Conservation (phyloP, 148 eudicot species). For the Chenopodium suecicum region DNA sequence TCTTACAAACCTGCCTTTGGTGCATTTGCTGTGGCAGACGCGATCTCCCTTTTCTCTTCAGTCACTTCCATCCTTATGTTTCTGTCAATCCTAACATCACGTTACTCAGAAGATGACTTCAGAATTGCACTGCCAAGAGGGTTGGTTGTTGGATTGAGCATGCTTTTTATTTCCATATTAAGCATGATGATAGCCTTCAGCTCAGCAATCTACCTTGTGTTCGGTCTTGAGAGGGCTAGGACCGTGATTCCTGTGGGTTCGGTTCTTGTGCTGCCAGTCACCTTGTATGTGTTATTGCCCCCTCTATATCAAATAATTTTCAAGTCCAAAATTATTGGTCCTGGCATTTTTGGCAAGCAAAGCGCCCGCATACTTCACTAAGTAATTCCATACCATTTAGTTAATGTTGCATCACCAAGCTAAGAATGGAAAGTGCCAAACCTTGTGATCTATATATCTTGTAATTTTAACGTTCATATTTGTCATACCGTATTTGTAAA, state of each 20-base stretch:
- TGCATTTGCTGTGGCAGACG: slow-evolving; percentile 23
- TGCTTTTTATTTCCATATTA: slow-evolving; percentile 23
- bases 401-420: no score
- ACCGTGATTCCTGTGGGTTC: background rate
- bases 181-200: slow-evolving; percentile 20
- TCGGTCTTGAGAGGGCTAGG: background rate
- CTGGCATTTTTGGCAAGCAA: slow-evolving; percentile 19
- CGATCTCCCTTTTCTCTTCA: slow-evolving; percentile 24
- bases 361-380: slow-evolving; percentile 24
- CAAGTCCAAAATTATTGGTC: background rate
- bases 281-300: slow-evolving; percentile 12
- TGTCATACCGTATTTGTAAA: no score
- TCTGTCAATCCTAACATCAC: slow-evolving; percentile 27
- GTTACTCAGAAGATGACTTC: slow-evolving; percentile 23
- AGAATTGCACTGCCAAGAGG: slow-evolving; percentile 5
- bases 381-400: no score
- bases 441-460: no score
- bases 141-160: slow-evolving; percentile 20
- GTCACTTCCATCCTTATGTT: slow-evolving; percentile 24
- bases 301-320: background rate
- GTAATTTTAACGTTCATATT: no score
- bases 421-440: no score
- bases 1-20: background rate
- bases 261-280: background rate
- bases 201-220: slow-evolving; percentile 21